phyloP scores from a whole-genome alignment of 305 asterid genomes.

The Withania somnifera region DNA sequence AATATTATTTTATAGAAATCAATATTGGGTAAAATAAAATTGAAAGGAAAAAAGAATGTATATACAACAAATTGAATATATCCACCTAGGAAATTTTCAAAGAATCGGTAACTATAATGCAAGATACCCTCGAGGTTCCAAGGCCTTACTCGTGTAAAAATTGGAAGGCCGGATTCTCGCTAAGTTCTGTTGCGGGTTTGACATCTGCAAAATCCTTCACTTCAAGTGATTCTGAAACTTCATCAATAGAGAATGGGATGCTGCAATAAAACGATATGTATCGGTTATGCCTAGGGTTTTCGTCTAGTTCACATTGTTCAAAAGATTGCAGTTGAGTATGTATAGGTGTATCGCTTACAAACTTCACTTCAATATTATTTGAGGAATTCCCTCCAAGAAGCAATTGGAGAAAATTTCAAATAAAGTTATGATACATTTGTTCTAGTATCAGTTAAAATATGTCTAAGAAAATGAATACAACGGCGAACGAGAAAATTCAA shows the following conservation, averaged over 20 bases:
- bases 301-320: not conserved
- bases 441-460: not conserved
- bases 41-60: slow-evolving; percentile 17
- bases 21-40: slow-evolving; percentile 6
- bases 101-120: slow-evolving; percentile 1
- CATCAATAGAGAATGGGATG: slow-evolving; percentile 92
- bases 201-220: slow-evolving; percentile 85
- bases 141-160: slow-evolving; percentile 66
- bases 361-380: not conserved
- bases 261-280: slow-evolving; percentile 29
- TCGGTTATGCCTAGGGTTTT: not conserved
- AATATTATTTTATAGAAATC: slow-evolving; percentile 17
- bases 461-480: not conserved
- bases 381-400: not conserved
- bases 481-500: not conserved
- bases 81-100: slow-evolving; percentile 9
- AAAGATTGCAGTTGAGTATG: not conserved
- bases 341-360: not conserved
- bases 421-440: not conserved
- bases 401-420: not conserved
- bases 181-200: slow-evolving; percentile 64
- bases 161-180: slow-evolving; percentile 76
- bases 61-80: slow-evolving; percentile 33
- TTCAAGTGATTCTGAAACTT: slow-evolving; percentile 61
- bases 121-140: slow-evolving; percentile 11